Evolutionary conservation across 1,284 basidiomycete genomes (phyloP), one percentile per base, ranked within the genome.

Genomic region (Tremellales sp.): DNA sequence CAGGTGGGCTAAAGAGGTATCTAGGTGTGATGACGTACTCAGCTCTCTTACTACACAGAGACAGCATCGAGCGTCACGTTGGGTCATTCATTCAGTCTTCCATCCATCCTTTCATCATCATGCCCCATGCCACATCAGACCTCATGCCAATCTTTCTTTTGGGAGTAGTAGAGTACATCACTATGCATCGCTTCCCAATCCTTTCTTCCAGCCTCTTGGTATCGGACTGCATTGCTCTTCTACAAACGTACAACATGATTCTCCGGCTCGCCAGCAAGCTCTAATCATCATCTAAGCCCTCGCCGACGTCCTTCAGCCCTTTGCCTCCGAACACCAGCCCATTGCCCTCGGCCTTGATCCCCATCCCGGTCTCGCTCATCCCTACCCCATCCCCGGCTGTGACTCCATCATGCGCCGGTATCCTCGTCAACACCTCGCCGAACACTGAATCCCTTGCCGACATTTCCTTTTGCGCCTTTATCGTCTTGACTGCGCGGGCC

Each of bases 401-500:
- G 18, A 25, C 22, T 26, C 21, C 16, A 25, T 39, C 27, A 6
- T 25, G 33, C 18, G 33, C 50, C 4, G 21, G 12, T 18, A 25
- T 45, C n/a, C 43, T 36, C 28, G 31, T 42, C 12, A 62, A 39
- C 14, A 50, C 27, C 33, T 48, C 57, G 28, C 68, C 68, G 52
- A 70, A 70, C 14, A 66, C 55, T 29, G 49, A 47, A 31, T 64
- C 63, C 8, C 47, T 22, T 38, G 58, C 56, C 7, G 38, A 16
- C 50, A 39, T 54, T 41, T 33, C 53, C 47, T 45, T 43, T 32
- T 56, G 43, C 7, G 43, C 46, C 50, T 63, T 65, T 12, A 53
- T 49, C 6, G 57, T 59, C 48, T 70, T 69, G 21, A 60, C 61
- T 4, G 65, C 60, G 50, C 67, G 68, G 1, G 51, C 55, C 2